Percentiles rank a stretch among this genome's conserved stretches.
Evolutionary conservation across 805 yeast genomes (phyloP).

Genomic region (Wickerhamomyces rabaulensis): DNA sequence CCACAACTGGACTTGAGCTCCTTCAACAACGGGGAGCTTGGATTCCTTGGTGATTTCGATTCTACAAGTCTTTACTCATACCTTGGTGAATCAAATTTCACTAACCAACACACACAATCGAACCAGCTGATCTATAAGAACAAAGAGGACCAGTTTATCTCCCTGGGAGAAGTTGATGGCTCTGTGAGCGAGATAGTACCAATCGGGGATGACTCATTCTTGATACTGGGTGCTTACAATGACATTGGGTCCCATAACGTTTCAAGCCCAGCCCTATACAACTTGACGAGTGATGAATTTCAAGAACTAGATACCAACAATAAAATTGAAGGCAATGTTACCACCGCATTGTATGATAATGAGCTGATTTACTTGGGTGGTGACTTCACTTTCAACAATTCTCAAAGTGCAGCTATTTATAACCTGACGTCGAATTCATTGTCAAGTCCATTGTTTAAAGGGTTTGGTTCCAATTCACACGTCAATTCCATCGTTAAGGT

Average conservation of each 20-base stretch:
- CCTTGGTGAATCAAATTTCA: conserved; percentile 29
- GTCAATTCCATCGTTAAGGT: conserved; percentile 60
- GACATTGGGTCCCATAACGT: conserved; percentile 19
- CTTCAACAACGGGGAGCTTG: conserved; percentile 17
- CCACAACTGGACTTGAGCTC: conserved; percentile 20
- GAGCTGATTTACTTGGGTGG: conserved; percentile 77
- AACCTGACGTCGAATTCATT: conserved; percentile 40
- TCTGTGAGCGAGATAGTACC: conserved; percentile 22
- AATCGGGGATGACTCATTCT: conserved; percentile 26
- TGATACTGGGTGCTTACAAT: conserved; percentile 25
- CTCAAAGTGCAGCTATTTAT: conserved; percentile 62
- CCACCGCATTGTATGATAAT: conserved; percentile 42
- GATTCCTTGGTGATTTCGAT: conserved; percentile 31
- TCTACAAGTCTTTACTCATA: conserved; percentile 31
- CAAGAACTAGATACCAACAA: conserved; percentile 22
- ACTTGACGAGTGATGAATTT: conserved; percentile 24
- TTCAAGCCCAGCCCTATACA: conserved; percentile 28
- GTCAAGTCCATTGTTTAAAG: conserved; percentile 59
- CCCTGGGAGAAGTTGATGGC: conserved; percentile 19
- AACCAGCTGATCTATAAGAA: conserved; percentile 18
- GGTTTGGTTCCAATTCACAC: conserved; percentile 57
- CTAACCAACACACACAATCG: conserved; percentile 16
- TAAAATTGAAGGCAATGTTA: conserved; percentile 32
- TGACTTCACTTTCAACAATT: conserved; percentile 46
- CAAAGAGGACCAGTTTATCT: conserved; percentile 10